Percentiles rank a stretch among this genome's conserved stretches.
phyloP scores from a whole-genome alignment of 176 grass and related monocot genomes.

The Oryza glumipatula region DNA sequence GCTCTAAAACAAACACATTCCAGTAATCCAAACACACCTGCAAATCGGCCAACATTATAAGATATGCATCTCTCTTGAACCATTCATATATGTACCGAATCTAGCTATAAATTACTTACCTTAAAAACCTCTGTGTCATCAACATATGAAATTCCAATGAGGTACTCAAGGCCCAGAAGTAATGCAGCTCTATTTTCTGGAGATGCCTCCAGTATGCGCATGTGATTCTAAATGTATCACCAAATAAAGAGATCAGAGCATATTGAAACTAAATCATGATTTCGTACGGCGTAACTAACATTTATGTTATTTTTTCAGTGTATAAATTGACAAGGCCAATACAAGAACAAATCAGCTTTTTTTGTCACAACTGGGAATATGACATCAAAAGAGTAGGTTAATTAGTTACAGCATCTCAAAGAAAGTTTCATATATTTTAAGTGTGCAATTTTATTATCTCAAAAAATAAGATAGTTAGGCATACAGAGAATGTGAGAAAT shows the following conservation, averaged over 20 bases:
- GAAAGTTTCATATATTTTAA: conserved; percentile 9
- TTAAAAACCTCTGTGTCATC: conserved; percentile 99
- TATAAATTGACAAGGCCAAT: not conserved
- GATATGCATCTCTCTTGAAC: not conserved
- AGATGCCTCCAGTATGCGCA: conserved; percentile 75
- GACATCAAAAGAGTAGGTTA: conserved; percentile 7
- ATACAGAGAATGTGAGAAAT: not conserved
- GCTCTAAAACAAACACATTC: conserved; percentile 91
- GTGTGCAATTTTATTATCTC: not conserved
- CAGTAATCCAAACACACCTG: conserved; percentile 99
- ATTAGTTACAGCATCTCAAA: conserved; percentile 12
- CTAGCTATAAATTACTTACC: conserved; percentile 52
- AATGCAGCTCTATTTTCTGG: conserved; percentile 84
- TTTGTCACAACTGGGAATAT: not conserved
- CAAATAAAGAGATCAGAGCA: conserved; percentile 22
- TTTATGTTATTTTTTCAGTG: not conserved
- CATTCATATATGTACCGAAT: conserved; percentile 24
- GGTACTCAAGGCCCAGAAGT: conserved; percentile 89
- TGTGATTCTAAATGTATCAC: conserved; percentile 64
- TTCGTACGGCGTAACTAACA: conserved; percentile 17
- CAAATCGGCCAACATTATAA: conserved; percentile 25
- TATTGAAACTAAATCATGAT: not conserved
- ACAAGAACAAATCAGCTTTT: not conserved
- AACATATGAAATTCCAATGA: conserved; percentile 96
- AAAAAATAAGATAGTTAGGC: not conserved